Conservation (phyloP, 371 early-diverging fungal genomes). For the Circinella umbellata region DNA sequence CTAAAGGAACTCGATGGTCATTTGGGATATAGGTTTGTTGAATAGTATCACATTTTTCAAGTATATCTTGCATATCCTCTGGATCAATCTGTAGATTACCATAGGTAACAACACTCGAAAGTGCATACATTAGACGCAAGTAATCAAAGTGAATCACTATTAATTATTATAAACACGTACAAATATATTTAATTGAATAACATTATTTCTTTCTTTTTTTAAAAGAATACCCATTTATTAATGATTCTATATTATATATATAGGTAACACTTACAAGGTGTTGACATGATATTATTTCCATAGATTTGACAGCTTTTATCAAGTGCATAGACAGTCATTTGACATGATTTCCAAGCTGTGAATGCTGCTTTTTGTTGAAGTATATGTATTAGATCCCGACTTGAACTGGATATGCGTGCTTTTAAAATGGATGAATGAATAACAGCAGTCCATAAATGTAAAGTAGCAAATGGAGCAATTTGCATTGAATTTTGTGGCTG, state of each 20-base stretch:
- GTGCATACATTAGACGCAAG: not conserved
- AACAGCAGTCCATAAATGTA: not conserved
- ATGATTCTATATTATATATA: too few species aligned
- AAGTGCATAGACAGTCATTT: not conserved
- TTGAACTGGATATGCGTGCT: not conserved
- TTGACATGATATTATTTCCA: not conserved
- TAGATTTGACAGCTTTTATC: not conserved
- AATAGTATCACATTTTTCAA: not conserved
- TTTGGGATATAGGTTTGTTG: not conserved
- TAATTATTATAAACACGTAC: too few species aligned
- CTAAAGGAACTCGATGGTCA: not conserved
- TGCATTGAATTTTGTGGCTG: too few species aligned
- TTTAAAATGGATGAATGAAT: not conserved
- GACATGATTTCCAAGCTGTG: not conserved
- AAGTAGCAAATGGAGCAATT: not conserved
- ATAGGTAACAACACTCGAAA: not conserved
- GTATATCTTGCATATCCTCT: not conserved
- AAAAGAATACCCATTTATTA: too few species aligned
- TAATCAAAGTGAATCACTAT: not conserved
- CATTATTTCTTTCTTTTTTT: too few species aligned
- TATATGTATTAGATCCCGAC: not conserved
- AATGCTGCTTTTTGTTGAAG: not conserved
- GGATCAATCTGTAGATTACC: not conserved
- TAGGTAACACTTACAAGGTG: too few species aligned
- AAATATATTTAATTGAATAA: too few species aligned